phyloP scores from a whole-genome alignment of 2,329 filamentous ascomycete genomes.

The Ceratocystis colombiana region DNA sequence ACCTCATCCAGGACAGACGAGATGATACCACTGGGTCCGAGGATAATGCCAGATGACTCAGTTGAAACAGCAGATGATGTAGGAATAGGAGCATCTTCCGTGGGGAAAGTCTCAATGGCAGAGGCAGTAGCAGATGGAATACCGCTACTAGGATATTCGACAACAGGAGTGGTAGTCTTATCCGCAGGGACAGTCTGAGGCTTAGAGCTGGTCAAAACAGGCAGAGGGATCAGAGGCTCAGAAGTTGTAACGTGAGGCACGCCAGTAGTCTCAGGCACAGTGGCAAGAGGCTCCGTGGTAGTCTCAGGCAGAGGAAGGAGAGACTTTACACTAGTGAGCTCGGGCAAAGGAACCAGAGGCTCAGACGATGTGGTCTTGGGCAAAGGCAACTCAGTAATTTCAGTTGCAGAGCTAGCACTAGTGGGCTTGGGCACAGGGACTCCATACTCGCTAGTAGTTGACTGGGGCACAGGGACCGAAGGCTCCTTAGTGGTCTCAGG shows the following conservation, averaged over 20 bases:
- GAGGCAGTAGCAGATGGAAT: conserved; percentile 13
- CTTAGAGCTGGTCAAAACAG: not conserved
- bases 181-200: conserved; percentile 25
- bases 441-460: not conserved
- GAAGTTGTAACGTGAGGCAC: not conserved
- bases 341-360: not conserved
- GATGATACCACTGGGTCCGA: conserved; percentile 32
- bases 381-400: not conserved
- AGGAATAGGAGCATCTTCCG: conserved; percentile 25
- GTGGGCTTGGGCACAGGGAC: not conserved
- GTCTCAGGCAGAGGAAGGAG: not conserved
- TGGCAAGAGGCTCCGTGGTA: not conserved
- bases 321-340: not conserved
- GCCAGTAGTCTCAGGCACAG: not conserved
- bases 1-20: conserved; percentile 26
- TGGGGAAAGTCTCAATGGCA: conserved; percentile 25
- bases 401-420: not conserved
- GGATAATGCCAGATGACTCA: conserved; percentile 28
- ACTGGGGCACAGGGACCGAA: not conserved
- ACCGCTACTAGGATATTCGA: not conserved
- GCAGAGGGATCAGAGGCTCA: not conserved
- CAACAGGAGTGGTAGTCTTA: conserved; percentile 10
- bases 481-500: not conserved
- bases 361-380: not conserved
- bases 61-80: conserved; percentile 21